Percentiles rank a stretch among this genome's conserved stretches.
These are phyloP conservation scores for Arabidopsis suecica DNA, from an alignment of 345 rosid species.

Conservation along the genomic window DNA sequence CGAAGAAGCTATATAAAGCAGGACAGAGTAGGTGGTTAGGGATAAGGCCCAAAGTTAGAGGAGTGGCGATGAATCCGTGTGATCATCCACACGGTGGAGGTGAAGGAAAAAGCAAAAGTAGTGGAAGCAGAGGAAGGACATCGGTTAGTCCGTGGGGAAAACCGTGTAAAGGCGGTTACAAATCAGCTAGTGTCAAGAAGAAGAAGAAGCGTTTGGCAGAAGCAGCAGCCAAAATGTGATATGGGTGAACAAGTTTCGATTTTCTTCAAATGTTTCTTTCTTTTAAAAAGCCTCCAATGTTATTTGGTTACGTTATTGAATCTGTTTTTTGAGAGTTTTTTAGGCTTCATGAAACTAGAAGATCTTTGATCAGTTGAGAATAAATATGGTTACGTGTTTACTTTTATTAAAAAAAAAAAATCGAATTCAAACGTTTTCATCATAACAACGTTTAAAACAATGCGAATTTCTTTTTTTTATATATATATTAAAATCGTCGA, in stretches of 20 bases:
- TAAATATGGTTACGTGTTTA: neutral
- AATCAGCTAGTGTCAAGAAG: constrained; percentile 61
- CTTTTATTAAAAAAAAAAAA: neutral
- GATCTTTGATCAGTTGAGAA: constrained; percentile 9
- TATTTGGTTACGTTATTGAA: constrained; percentile 8
- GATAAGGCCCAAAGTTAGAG: constrained; percentile 77
- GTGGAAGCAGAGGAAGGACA: constrained; percentile 65
- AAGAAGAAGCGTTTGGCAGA: constrained; percentile 53
- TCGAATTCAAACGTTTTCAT: constrained; percentile 24
- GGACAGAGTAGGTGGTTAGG: constrained; percentile 91
- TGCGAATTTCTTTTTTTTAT: no score
- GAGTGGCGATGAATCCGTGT: constrained; percentile 86
- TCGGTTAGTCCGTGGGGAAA: constrained; percentile 91
- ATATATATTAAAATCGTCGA: neutral
- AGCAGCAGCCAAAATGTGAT: constrained; percentile 36
- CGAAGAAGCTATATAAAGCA: constrained; percentile 77
- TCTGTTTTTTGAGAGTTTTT: constrained; percentile 5
- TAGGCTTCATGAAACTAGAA: neutral
- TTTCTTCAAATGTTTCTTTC: constrained; percentile 1
- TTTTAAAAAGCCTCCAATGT: neutral
- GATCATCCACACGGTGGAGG: constrained; percentile 99
- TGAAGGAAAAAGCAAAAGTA: constrained; percentile 91
- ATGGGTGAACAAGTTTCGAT: neutral
- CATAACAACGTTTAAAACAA: neutral
- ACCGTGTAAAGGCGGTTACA: constrained; percentile 81